Evolutionary conservation across 2,329 filamentous ascomycete species (phyloP).

Genomic region (Hymenoscyphus occultus): DNA sequence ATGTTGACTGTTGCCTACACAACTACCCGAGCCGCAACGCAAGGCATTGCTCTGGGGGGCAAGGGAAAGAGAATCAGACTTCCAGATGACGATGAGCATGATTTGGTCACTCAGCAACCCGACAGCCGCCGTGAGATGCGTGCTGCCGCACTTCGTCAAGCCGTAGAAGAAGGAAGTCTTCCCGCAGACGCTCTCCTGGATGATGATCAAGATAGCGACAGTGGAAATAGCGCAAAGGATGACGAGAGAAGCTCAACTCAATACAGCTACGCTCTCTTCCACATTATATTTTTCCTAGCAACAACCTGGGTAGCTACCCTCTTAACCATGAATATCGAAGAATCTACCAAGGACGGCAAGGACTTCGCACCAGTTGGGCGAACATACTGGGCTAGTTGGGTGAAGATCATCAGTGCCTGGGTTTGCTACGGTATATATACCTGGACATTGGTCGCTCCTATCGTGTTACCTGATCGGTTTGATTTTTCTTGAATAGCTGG

Average conservation of each 20-base stretch:
- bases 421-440: slow-evolving; percentile 91
- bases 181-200: slow-evolving; percentile 85
- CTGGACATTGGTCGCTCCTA: slow-evolving; percentile 87
- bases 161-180: slow-evolving; percentile 87
- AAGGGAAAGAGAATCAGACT: slow-evolving; percentile 58
- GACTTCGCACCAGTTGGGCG: slow-evolving; percentile 91
- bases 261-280: slow-evolving; percentile 95
- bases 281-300: slow-evolving; percentile 95
- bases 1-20: slow-evolving; percentile 98
- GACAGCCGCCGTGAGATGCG: slow-evolving; percentile 81
- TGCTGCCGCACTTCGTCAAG: slow-evolving; percentile 82
- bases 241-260: slow-evolving; percentile 88
- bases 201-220: slow-evolving; percentile 61
- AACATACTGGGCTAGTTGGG: slow-evolving; percentile 97
- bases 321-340: slow-evolving; percentile 73
- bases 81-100: slow-evolving; percentile 76
- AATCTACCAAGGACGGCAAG: slow-evolving; percentile 61
- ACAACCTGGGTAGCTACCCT: slow-evolving; percentile 95
- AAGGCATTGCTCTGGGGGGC: slow-evolving; percentile 72
- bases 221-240: slow-evolving; percentile 64
- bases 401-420: slow-evolving; percentile 98
- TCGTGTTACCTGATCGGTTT: slow-evolving; percentile 83
- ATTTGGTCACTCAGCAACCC: slow-evolving; percentile 83
- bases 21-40: slow-evolving; percentile 91
- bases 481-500: slow-evolving; percentile 47